Evolutionary conservation across 2,329 filamentous ascomycete genomes (phyloP).

Genomic region (Orbilia ellipsospora): DNA sequence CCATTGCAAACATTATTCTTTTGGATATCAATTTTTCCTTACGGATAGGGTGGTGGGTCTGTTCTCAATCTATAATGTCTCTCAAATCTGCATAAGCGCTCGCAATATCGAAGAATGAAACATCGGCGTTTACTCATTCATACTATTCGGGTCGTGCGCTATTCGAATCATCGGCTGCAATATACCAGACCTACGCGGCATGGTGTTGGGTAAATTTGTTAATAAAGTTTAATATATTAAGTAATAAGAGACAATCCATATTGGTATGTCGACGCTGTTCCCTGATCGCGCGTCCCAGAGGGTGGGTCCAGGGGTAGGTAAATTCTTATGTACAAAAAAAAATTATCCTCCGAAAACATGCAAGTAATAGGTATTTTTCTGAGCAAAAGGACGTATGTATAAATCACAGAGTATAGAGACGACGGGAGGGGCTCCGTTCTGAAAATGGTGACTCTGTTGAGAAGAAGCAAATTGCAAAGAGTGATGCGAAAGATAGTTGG

Average conservation of each 20-base stretch:
- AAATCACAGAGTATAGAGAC: no score
- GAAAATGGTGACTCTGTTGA: background rate
- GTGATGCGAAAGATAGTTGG: background rate
- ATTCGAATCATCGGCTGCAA: constrained; percentile 2
- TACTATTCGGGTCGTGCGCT: background rate
- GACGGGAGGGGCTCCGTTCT: background rate
- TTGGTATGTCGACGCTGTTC: background rate
- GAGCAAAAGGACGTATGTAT: background rate
- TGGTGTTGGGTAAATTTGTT: constrained; percentile 6
- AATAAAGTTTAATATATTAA: constrained; percentile 15
- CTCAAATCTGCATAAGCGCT: constrained; percentile 3
- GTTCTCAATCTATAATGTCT: background rate
- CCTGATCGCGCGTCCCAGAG: background rate
- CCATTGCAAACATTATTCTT: no score
- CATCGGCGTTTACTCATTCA: constrained; percentile 7
- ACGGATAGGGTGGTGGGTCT: constrained; percentile 6
- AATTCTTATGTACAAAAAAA: constrained; percentile 8
- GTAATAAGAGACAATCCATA: constrained; percentile 10
- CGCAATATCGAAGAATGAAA: background rate
- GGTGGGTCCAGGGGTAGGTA: background rate
- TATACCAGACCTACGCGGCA: constrained; percentile 1
- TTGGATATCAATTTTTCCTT: background rate
- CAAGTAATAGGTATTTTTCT: background rate
- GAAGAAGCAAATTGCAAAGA: constrained; percentile 7
- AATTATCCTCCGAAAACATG: background rate